Conservation (phyloP, 2,329 filamentous ascomycete species). For the Bisporella sp. region DNA sequence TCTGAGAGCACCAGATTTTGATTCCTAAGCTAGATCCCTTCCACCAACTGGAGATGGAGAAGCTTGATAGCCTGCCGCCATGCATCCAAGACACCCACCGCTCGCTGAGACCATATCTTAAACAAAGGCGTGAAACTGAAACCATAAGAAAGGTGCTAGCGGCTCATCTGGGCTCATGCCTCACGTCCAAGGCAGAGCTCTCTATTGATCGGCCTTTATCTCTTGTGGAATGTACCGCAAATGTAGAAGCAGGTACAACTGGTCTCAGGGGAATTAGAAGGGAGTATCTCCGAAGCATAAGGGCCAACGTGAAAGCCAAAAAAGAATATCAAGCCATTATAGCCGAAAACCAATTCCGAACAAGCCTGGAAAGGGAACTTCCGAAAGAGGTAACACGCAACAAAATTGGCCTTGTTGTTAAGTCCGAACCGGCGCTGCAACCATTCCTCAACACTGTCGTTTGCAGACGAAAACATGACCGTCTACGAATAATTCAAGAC, state of each 20-base stretch:
- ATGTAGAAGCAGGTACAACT: slow-evolving; percentile 30
- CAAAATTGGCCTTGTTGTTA: slow-evolving; percentile 15
- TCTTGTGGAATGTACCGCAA: slow-evolving; percentile 35
- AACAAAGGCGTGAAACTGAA: slow-evolving; percentile 48
- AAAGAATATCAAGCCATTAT: slow-evolving; percentile 34
- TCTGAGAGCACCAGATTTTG: too few relatives aligned
- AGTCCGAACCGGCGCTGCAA: slow-evolving; percentile 30
- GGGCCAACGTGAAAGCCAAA: slow-evolving; percentile 44
- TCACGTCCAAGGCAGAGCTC: slow-evolving; percentile 28
- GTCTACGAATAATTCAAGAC: slow-evolving; percentile 42
- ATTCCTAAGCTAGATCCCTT: too few relatives aligned
- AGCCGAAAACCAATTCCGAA: slow-evolving; percentile 14
- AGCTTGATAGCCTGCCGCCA: slow-evolving; percentile 24
- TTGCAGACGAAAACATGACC: slow-evolving; percentile 44
- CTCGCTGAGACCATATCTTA: slow-evolving; percentile 45
- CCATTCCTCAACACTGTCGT: slow-evolving; percentile 45
- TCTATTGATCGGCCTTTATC: slow-evolving; percentile 34
- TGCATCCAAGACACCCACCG: slow-evolving; percentile 33
- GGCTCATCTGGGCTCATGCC: slow-evolving; percentile 43
- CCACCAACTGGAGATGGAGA: slow-evolving; percentile 4
- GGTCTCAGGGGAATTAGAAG: slow-evolving; percentile 40
- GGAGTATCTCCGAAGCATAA: slow-evolving; percentile 48
- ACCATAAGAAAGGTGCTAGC: slow-evolving; percentile 49
- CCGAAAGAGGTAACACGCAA: slow-evolving; percentile 1
- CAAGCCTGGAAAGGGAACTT: slow-evolving; percentile 3